Evolutionary conservation across 345 rosid species (phyloP), one percentile per base, ranked within the genome.

Genomic region (Citrus inodora): DNA sequence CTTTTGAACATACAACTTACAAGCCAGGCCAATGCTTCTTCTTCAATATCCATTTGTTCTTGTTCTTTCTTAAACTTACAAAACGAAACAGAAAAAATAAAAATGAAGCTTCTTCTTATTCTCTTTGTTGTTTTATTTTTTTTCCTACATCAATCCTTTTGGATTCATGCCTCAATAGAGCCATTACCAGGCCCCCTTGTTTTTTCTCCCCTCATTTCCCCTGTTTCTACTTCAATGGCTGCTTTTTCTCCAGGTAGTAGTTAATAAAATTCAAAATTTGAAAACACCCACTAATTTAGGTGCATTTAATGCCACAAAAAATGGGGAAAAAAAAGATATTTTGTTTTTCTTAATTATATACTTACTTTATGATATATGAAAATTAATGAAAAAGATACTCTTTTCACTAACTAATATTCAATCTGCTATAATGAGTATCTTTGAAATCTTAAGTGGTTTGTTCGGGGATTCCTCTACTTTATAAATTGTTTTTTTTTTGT

Each of bases 241-340:
- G 81, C 84, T 46, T 80, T 88, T 33, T 88, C 95, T 84, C 98
- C 98, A 83, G 95, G 95, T 91, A 75, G 51, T 21, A 16, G 19
- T 53, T 53, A 53, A 6, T 17, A 53, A 8, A 71, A 56, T 33
- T 65, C 70, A 56, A 68, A 67, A 80, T 38, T 67, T 74, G 28
- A 9, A 75, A 62, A 13, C 11, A 22, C 46, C 30, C 42, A 73
- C 37, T 17, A 28, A 13, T 59, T 71, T 73, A 42, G 68, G 70
- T 76, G 86, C 86, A 76, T 79, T 82, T 75, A 83, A 48, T 72
- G 14, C 58, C 46, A 55, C 51, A 13, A 73, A 48, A 48, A 11
- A 3, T 1, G 25, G 3, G 4, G 17, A 38, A 37, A 38, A 19
- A 22, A 11, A 35, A 22, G 7, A 7, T 1, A 1, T 37, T 37